phyloP scores from a whole-genome alignment of 2,329 filamentous ascomycete genomes.

The Aspergillus amoenus region DNA sequence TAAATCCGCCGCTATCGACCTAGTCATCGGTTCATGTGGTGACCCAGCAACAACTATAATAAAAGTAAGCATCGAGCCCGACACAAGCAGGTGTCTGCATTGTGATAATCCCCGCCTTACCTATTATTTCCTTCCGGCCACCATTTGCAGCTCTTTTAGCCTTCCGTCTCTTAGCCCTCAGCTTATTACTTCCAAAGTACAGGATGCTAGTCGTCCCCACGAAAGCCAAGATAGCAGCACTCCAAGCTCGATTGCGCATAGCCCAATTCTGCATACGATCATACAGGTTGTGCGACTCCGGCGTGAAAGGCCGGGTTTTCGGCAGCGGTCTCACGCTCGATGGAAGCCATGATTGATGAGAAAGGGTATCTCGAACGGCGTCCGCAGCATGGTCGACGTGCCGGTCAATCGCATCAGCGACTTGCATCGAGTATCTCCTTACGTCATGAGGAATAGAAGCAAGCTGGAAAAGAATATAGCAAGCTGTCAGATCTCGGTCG shows the following conservation, averaged over 20 bases:
- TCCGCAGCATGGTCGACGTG: constrained; percentile 76
- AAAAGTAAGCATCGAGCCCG: constrained; percentile 11
- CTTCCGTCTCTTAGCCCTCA: constrained; percentile 63
- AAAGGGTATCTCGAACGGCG: constrained; percentile 67
- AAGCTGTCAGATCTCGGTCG: constrained; percentile 14
- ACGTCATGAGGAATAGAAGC: constrained; percentile 64
- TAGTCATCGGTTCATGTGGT: constrained; percentile 77
- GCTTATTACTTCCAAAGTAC: constrained; percentile 61
- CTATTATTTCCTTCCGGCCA: constrained; percentile 77
- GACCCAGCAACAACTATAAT: constrained; percentile 79
- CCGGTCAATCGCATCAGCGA: constrained; percentile 77
- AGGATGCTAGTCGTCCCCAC: constrained; percentile 63
- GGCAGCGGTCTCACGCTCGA: constrained; percentile 61
- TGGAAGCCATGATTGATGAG: constrained; percentile 71
- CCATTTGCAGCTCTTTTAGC: constrained; percentile 80
- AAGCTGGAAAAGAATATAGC: constrained; percentile 42
- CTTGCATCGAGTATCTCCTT: constrained; percentile 66
- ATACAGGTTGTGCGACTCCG: constrained; percentile 42
- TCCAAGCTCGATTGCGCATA: constrained; percentile 68
- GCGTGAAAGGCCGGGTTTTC: constrained; percentile 21
- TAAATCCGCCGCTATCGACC: constrained; percentile 78
- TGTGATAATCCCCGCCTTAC: constrained; percentile 33
- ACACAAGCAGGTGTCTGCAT: not conserved
- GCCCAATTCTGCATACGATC: constrained; percentile 71
- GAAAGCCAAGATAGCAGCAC: constrained; percentile 68